phyloP scores from a whole-genome alignment of 371 early-diverging fungal genomes.

The Haplosporangium sp. region DNA sequence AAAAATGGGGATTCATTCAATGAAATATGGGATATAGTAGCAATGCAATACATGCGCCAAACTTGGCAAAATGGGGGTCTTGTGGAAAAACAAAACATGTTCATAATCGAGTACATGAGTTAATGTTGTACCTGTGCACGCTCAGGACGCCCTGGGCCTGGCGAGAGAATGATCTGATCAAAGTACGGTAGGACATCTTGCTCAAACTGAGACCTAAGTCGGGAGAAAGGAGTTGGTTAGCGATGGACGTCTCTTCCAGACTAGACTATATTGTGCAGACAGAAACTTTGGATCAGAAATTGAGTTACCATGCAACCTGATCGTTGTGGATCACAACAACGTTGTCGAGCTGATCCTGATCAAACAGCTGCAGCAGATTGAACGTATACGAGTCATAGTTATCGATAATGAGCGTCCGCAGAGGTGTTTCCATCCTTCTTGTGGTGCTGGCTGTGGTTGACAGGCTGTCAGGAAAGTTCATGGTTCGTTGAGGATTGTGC shows the following conservation, averaged over 20 bases:
- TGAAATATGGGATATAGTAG: background rate
- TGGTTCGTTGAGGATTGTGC: background rate
- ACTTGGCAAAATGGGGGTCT: background rate
- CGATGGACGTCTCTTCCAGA: background rate
- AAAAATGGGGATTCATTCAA: background rate
- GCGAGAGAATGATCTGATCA: slow-evolving; percentile 92
- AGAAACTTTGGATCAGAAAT: too few species aligned
- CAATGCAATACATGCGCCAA: background rate
- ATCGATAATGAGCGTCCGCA: slow-evolving; percentile 85
- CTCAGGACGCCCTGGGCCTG: slow-evolving; percentile 90
- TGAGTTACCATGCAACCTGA: slow-evolving; percentile 81
- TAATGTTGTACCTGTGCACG: slow-evolving; percentile 22
- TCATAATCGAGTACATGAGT: background rate
- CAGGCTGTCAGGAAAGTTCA: background rate
- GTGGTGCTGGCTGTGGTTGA: background rate
- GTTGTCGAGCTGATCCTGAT: slow-evolving; percentile 55
- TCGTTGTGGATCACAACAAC: slow-evolving; percentile 91
- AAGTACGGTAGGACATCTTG: slow-evolving; percentile 79
- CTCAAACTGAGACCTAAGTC: slow-evolving; percentile 65
- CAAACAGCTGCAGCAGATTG: slow-evolving; percentile 86
- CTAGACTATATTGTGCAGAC: too few species aligned
- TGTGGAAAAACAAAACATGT: background rate
- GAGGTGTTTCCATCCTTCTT: background rate
- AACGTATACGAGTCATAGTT: slow-evolving; percentile 98
- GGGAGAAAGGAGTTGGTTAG: background rate